These are phyloP conservation scores for Beauveria pseudobassiana DNA, from an alignment of 2,329 filamentous ascomycete genomes.

Conservation along the genomic window DNA sequence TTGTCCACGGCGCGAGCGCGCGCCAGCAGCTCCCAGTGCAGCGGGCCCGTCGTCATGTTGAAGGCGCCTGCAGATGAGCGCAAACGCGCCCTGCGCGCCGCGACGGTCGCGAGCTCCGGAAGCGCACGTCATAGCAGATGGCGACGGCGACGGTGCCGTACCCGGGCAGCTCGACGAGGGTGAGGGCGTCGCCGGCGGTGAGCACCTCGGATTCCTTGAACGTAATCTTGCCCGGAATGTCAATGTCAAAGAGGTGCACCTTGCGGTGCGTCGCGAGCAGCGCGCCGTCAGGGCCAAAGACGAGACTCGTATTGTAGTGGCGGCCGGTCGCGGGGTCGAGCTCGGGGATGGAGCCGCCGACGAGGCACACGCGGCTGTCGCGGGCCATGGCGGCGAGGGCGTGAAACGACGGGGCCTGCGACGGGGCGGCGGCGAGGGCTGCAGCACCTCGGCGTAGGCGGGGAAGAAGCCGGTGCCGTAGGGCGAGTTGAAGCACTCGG, in stretches of 20 bases:
- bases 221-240: slow-evolving; percentile 88
- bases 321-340: slow-evolving; percentile 48
- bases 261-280: slow-evolving; percentile 87
- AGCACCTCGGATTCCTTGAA: slow-evolving; percentile 90
- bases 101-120: slow-evolving; percentile 86
- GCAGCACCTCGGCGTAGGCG: slow-evolving; percentile 82
- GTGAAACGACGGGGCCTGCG: slow-evolving; percentile 76
- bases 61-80: slow-evolving; percentile 90
- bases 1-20: slow-evolving; percentile 85
- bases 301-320: slow-evolving; percentile 86
- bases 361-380: slow-evolving; percentile 70
- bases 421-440: slow-evolving; percentile 63
- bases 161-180: slow-evolving; percentile 76
- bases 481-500: slow-evolving; percentile 98
- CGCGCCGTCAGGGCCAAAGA: slow-evolving; percentile 70
- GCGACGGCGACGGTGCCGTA: slow-evolving; percentile 83
- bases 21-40: slow-evolving; percentile 85
- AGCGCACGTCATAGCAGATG: slow-evolving; percentile 97
- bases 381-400: slow-evolving; percentile 72
- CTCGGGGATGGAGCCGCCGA: slow-evolving; percentile 92
- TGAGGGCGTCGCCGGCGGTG: slow-evolving; percentile 75
- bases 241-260: slow-evolving; percentile 94
- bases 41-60: slow-evolving; percentile 82
- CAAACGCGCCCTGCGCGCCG: slow-evolving; percentile 78
- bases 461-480: slow-evolving; percentile 90